These are phyloP conservation scores for Globisporangium okanoganense DNA, from an alignment of 352 stramenopile genomes.

Conservation along the genomic window DNA sequence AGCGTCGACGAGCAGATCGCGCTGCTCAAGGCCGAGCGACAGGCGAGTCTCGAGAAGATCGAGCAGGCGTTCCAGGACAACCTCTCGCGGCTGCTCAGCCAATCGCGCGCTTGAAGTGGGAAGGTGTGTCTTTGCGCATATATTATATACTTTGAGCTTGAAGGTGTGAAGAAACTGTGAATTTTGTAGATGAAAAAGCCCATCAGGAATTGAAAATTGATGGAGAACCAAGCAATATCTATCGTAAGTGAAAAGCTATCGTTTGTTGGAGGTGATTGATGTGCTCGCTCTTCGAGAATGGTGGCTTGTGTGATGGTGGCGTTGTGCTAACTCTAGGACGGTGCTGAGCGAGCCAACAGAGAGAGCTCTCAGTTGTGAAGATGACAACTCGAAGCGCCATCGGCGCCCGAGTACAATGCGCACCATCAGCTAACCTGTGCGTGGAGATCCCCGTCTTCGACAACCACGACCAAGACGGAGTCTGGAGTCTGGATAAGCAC, in stretches of 20 bases:
- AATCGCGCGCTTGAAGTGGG: neutral
- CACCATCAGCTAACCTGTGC: neutral
- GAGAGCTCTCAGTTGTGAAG: neutral
- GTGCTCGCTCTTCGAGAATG: neutral
- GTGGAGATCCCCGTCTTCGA: neutral
- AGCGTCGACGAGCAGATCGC: conserved; percentile 35
- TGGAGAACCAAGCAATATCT: conserved; percentile 1
- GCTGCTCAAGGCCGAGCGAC: conserved; percentile 28
- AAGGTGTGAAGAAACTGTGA: neutral
- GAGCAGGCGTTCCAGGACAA: conserved; percentile 41
- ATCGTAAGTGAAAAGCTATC: neutral
- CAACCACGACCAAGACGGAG: neutral
- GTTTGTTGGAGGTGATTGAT: neutral
- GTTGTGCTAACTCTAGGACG: neutral
- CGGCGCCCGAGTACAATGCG: neutral
- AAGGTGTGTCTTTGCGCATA: neutral
- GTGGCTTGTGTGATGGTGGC: neutral
- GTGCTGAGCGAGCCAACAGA: neutral
- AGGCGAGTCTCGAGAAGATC: conserved; percentile 24
- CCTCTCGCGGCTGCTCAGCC: conserved; percentile 24
- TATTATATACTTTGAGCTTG: neutral
- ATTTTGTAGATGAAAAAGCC: neutral
- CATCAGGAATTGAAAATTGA: conserved; percentile 9
- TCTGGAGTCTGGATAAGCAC: neutral
- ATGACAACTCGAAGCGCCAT: neutral